Base-by-base conservation (phyloP, 2,329 filamentous ascomycete species). In the Mollisia scopiformis region DNA sequence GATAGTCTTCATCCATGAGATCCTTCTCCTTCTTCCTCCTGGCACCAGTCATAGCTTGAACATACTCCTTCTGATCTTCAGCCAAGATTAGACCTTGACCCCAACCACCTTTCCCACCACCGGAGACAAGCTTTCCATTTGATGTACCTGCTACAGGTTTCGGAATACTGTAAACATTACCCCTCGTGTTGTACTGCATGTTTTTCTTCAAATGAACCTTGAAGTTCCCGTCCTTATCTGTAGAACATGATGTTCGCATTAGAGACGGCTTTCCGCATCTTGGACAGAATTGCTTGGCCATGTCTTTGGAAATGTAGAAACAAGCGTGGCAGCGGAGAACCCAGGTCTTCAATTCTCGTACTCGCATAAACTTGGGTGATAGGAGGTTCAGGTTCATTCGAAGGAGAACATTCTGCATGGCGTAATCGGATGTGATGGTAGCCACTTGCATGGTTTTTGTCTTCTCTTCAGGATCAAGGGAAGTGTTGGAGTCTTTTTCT, bases 61-160 rank as follows among this genome's bases (percentile, higher is more conserved):
- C 75, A 75, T 91, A 98, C 79, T 99, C 95, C 79, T 96, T 97
- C 80, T 99, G 95, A 74, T 99, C 95, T 77, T 97, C 94, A 0
- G 93, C 88, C 10, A 99, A 79, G 57, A 99, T 91, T 66, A 99
- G 79, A 35, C 89, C 87, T 41, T 84, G 84, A 10, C 93, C 94
- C 92, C 95, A 98, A 16, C 92, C 92, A 43, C 88, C 86, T 77
- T 96, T 90, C 1, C 94, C 94, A 43, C 92, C 93, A 1, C 86
- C 88, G 46, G 80, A 70, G 6, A 76, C 81, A 8, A 80, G 82
- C 75, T 93, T 92, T 50, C 92, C 93, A 75, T 88, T 96, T 6
- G 93, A 78, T 14, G 85, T 89, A 2, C 95, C 95, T 62, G 91
- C 87, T 13, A 90, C 85, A 0, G 95, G 91, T 79, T 97, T 98